Base-by-base conservation (phyloP, 2,329 filamentous ascomycete species). In the Aspergillus costaricaensis region DNA sequence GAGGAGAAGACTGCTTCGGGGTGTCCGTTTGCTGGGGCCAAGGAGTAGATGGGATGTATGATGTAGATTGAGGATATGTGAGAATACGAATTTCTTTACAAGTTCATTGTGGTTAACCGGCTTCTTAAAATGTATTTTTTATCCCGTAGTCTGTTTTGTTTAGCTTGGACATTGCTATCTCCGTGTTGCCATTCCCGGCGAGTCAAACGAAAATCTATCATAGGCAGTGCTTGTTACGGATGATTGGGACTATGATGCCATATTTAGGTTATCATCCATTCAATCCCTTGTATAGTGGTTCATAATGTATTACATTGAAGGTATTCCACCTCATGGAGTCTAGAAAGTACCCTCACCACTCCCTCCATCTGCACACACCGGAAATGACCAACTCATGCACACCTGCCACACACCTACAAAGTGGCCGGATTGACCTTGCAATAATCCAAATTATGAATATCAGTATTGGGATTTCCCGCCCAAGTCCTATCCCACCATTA, bases 11-110 rank as follows among this genome's bases (percentile, higher is more conserved):
- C 7, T 7, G 23, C 53, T 36, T 44, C 30, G 6, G 61, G 23
- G 2, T 63, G 63, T 48, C 63, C 63, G 1, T 61, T 64, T 12
- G 41, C 41, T 4, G 53, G 39, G 5, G 53, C 53, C 1, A 55
- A 55, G 53, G 39, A 55, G 53, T 55, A 55, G 23, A 43, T 17
- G 14, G 10, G 9, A n/a, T 48, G 15, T 27, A 25, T 2, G 23
- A 15, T 49, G 9, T 15, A 27, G 12, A 32, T 15, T 23, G 4
- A 14, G 19, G 1, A 48, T 15, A 23, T 49, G 21, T 30, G 30
- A 30, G 21, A 23, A 27, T 49, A 25, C 32, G 32, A 36, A 36
- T 36, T 36, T 36, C 32, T 36, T 36, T 36, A 36, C 12, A 21
- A 21, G n/a, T n/a, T n/a, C n/a, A n/a, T n/a, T n/a, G n/a, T n/a